Evolutionary conservation across 208 protist species (phyloP).

Genomic region (Angomonas desouzai): DNA sequence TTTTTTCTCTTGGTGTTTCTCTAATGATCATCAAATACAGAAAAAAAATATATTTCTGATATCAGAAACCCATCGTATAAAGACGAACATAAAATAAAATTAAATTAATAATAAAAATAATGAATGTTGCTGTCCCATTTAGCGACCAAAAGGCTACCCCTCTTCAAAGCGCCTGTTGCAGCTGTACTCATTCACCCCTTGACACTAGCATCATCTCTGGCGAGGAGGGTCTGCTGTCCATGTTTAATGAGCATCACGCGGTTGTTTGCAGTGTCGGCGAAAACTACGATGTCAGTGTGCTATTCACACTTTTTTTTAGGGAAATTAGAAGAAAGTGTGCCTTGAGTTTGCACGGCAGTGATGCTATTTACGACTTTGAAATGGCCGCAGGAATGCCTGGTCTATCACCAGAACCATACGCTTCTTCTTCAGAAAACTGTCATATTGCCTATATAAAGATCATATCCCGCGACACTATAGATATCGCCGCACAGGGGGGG

Average conservation of each 20-base stretch:
- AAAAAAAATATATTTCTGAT: not conserved
- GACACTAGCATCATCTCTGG: not conserved
- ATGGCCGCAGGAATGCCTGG: not conserved
- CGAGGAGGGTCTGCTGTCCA: not conserved
- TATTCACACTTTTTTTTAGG: not conserved
- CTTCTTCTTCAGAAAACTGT: not conserved
- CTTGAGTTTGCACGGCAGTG: not conserved
- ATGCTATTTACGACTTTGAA: not conserved
- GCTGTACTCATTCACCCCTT: not conserved
- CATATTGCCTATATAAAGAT: not conserved
- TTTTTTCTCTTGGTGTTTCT: too few species aligned
- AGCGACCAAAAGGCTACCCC: not conserved
- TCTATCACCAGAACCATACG: not conserved
- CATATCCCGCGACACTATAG: not conserved
- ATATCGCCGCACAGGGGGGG: not conserved
- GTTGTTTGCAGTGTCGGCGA: not conserved
- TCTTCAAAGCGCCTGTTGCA: not conserved
- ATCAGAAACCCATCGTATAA: too few species aligned
- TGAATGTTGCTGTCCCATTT: constrained; percentile 4
- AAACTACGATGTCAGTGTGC: not conserved
- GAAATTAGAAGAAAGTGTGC: not conserved
- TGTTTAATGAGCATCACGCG: not conserved
- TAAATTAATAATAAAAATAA: constrained; percentile 2
- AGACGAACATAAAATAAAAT: not conserved
- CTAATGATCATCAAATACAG: not conserved